Evolutionary conservation across 176 grass and related monocot species (phyloP).

Genomic region (Oryza rufipogon): DNA sequence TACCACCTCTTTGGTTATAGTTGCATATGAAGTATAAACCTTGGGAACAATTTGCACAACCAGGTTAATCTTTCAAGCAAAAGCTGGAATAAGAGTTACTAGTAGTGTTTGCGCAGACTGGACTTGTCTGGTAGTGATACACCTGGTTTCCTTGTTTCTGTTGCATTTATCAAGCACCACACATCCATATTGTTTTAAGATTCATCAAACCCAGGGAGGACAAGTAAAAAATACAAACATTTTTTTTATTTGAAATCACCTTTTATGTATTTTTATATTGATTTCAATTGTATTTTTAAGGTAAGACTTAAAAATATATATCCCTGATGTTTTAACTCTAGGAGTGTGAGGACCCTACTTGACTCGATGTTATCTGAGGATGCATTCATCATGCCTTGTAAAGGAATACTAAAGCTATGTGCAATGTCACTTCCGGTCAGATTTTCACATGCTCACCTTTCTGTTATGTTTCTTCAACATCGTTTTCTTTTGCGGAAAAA

Average conservation of each 20-base stretch:
- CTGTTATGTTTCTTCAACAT: neutral
- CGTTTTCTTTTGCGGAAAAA: neutral
- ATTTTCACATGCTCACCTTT: constrained; percentile 21
- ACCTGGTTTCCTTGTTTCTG: neutral
- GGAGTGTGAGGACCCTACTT: constrained; percentile 85
- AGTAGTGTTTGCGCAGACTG: neutral
- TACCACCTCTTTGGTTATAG: neutral
- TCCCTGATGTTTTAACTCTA: constrained; percentile 35
- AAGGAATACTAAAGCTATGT: constrained; percentile 85
- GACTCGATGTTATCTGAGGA: constrained; percentile 63
- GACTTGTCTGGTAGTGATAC: neutral
- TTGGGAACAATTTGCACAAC: neutral
- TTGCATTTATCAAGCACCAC: constrained; percentile 14
- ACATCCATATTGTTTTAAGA: neutral
- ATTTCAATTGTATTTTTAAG: neutral
- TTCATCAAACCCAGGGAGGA: neutral
- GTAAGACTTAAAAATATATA: neutral
- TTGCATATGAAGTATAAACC: constrained; percentile 21
- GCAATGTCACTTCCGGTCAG: constrained; percentile 95
- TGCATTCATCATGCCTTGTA: constrained; percentile 73
- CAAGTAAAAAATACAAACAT: neutral
- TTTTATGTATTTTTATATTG: neutral
- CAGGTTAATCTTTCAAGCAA: neutral
- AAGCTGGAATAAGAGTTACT: neutral
- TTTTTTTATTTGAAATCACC: neutral